phyloP scores from a whole-genome alignment of 805 yeast genomes.

The Saturnispora besseyi region DNA sequence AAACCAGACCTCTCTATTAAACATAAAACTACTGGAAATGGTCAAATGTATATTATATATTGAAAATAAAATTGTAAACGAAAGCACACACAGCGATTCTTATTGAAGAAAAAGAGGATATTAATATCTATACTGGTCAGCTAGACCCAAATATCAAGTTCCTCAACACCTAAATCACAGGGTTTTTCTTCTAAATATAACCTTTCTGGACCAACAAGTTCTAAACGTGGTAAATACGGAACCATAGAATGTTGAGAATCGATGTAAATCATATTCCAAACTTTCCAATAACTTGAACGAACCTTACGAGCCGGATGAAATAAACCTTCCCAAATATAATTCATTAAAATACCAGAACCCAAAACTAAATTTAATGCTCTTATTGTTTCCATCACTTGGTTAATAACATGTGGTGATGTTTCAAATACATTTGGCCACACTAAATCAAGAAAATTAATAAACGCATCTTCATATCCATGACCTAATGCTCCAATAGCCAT shows the following conservation, averaged over 20 bases:
- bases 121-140: background rate
- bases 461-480: slow-evolving; percentile 67
- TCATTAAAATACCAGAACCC: slow-evolving; percentile 67
- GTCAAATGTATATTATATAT: no score
- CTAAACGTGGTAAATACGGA: slow-evolving; percentile 70
- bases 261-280: slow-evolving; percentile 69
- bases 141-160: slow-evolving; percentile 26
- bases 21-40: no score
- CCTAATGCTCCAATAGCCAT: slow-evolving; percentile 76
- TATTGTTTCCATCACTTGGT: slow-evolving; percentile 69
- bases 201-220: slow-evolving; percentile 18
- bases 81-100: background rate
- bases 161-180: slow-evolving; percentile 23
- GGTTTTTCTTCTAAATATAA: slow-evolving; percentile 9
- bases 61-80: no score
- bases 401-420: slow-evolving; percentile 91
- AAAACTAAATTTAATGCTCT: slow-evolving; percentile 62
- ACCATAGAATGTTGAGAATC: slow-evolving; percentile 68
- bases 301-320: slow-evolving; percentile 92
- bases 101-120: background rate
- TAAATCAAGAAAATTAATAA: slow-evolving; percentile 72
- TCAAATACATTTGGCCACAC: slow-evolving; percentile 86
- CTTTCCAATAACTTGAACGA: slow-evolving; percentile 74
- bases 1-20: no score
- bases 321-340: slow-evolving; percentile 79